Evolutionary conservation across 139 green algal genomes (phyloP).

Genomic region (Chlorella sp.): DNA sequence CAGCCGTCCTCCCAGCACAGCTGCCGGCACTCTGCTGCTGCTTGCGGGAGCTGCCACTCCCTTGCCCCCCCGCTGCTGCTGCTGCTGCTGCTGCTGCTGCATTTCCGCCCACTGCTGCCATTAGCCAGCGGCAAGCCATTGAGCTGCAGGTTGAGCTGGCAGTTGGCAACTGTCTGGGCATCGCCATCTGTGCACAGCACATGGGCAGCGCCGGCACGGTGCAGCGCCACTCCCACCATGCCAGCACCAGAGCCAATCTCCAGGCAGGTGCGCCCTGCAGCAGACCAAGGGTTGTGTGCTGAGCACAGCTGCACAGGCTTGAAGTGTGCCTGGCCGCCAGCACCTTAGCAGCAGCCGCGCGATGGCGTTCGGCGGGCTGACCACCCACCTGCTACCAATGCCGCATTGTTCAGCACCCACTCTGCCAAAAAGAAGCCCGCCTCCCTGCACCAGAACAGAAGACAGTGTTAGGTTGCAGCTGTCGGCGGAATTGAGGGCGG

Average conservation of each 20-base stretch:
- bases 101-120: not conserved
- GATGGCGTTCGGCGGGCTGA: not conserved
- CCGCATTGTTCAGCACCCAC: conserved; percentile 62
- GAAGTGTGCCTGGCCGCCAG: too few species aligned
- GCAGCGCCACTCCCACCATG: conserved; percentile 58
- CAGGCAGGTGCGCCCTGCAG: conserved; percentile 62
- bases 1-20: conserved; percentile 35
- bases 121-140: conserved; percentile 61
- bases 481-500: too few species aligned
- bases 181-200: conserved; percentile 78
- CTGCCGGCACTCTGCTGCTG: conserved; percentile 6
- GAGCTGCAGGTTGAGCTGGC: conserved; percentile 65
- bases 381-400: conserved; percentile 62
- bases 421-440: conserved; percentile 79
- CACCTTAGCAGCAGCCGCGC: too few species aligned
- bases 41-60: not conserved
- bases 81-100: not conserved
- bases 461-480: too few species aligned
- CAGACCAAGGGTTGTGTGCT: too few species aligned
- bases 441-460: conserved; percentile 53
- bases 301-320: too few species aligned
- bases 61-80: not conserved
- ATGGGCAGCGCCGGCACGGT: conserved; percentile 29
- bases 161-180: conserved; percentile 68
- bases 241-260: conserved; percentile 81